These are phyloP conservation scores for Hericium alpestre DNA, from an alignment of 768 basidiomycete species.

Conservation along the genomic window DNA sequence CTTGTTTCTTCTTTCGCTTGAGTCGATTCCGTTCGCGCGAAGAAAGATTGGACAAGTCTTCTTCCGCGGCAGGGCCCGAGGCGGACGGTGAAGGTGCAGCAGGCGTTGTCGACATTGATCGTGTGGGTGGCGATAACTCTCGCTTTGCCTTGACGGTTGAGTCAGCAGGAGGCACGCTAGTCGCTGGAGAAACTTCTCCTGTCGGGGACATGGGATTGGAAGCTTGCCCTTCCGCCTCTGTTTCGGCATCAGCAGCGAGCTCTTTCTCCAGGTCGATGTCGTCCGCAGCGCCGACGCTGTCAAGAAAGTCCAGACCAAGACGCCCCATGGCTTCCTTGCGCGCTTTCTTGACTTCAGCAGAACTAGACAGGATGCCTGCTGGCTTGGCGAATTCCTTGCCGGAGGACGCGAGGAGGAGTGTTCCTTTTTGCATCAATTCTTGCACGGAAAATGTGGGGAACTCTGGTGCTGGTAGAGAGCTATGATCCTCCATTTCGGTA, in stretches of 20 bases:
- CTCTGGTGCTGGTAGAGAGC: constrained; percentile 32
- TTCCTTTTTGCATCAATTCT: constrained; percentile 65
- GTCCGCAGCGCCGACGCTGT: constrained; percentile 56
- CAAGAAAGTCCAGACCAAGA: constrained; percentile 79
- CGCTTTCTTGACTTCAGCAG: constrained; percentile 76
- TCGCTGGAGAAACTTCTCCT: constrained; percentile 23
- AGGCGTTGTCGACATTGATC: constrained; percentile 36
- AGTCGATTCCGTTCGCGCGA: constrained; percentile 89
- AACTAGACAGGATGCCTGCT: constrained; percentile 56
- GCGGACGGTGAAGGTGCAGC: constrained; percentile 40
- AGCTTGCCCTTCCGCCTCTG: constrained; percentile 28
- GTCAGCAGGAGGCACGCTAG: constrained; percentile 36
- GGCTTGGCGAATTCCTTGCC: constrained; percentile 86
- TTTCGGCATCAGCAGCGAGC: constrained; percentile 42
- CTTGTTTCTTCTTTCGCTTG: constrained; percentile 88
- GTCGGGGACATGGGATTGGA: constrained; percentile 25
- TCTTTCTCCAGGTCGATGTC: constrained; percentile 85
- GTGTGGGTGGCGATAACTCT: constrained; percentile 24
- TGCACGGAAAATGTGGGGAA: constrained; percentile 71
- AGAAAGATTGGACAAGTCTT: constrained; percentile 53
- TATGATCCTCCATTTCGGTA: constrained; percentile 15
- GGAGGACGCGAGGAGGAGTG: constrained; percentile 79
- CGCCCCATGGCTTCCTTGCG: constrained; percentile 83
- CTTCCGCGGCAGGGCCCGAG: constrained; percentile 29
- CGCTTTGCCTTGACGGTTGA: constrained; percentile 16